phyloP scores from a whole-genome alignment of 1,139 yeast species.

The Arxiozyma telluris region DNA sequence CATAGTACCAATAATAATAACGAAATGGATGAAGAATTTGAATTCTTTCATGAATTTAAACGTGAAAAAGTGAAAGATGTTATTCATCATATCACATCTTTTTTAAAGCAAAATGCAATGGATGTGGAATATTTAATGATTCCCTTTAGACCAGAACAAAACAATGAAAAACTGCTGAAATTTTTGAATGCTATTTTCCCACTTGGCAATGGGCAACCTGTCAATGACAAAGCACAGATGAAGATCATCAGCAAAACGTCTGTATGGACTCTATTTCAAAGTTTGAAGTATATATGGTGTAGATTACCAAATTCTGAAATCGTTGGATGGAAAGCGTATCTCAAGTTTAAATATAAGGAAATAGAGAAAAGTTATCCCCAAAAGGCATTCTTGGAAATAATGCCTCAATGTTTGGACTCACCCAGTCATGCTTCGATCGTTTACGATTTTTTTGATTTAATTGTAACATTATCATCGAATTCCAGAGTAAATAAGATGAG shows the following conservation, averaged over 20 bases:
- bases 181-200: slow-evolving; percentile 49
- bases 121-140: slow-evolving; percentile 56
- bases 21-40: slow-evolving; percentile 29
- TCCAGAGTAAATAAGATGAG: slow-evolving; percentile 70
- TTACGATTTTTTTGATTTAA: slow-evolving; percentile 73
- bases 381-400: slow-evolving; percentile 63
- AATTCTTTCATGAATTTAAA: slow-evolving; percentile 43
- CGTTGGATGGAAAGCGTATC: slow-evolving; percentile 79
- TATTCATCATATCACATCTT: slow-evolving; percentile 59
- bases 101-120: slow-evolving; percentile 43
- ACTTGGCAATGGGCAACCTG: slow-evolving; percentile 38
- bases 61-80: slow-evolving; percentile 55
- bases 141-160: slow-evolving; percentile 61
- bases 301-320: slow-evolving; percentile 71
- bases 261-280: slow-evolving; percentile 61
- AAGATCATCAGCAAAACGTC: slow-evolving; percentile 41
- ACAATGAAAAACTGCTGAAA: slow-evolving; percentile 45
- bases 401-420: slow-evolving; percentile 76
- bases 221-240: slow-evolving; percentile 35
- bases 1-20: slow-evolving; percentile 1
- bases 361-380: slow-evolving; percentile 56
- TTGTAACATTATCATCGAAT: slow-evolving; percentile 75
- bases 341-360: slow-evolving; percentile 59
- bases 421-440: slow-evolving; percentile 87
- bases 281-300: slow-evolving; percentile 78